A percentile compares a stretch with the other conserved stretches of the same genome.
Evolutionary conservation across 2,329 filamentous ascomycete genomes (phyloP).

Genomic region (Verticillium nonalfalfae): DNA sequence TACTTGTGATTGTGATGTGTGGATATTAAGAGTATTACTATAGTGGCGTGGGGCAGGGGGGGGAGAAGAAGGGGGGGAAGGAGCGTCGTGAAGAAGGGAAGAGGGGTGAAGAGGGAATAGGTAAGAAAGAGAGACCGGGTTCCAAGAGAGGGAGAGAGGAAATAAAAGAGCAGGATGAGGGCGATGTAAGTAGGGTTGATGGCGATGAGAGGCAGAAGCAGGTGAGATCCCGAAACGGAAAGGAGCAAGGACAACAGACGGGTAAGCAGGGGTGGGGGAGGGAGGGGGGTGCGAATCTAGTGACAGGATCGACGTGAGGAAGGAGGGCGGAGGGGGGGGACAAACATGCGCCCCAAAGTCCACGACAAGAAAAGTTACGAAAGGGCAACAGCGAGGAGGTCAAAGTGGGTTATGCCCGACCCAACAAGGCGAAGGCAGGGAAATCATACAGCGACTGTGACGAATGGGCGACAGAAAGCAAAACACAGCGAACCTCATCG

Average conservation of each 20-base stretch:
- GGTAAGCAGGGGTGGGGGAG: neutral
- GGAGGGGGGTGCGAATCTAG: neutral
- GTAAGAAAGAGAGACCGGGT: neutral
- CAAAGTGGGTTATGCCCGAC: neutral
- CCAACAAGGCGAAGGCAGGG: neutral
- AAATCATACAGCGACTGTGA: neutral
- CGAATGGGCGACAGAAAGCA: neutral
- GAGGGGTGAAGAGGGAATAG: neutral
- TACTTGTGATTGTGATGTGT: neutral
- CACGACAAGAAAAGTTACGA: neutral
- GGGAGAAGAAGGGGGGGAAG: neutral
- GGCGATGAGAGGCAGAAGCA: neutral
- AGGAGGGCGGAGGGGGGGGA: neutral
- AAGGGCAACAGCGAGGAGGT: neutral
- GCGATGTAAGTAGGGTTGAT: neutral
- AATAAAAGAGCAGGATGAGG: neutral
- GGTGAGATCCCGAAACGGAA: neutral
- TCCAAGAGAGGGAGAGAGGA: neutral
- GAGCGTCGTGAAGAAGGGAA: neutral
- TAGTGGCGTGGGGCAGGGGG: neutral
- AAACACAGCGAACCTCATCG: neutral
- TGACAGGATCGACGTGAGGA: neutral
- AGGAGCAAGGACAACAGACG: neutral
- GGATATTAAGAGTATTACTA: neutral
- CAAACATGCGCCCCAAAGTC: neutral